phyloP scores from a whole-genome alignment of 2,329 filamentous ascomycete species.

The Xylaria sp. region DNA sequence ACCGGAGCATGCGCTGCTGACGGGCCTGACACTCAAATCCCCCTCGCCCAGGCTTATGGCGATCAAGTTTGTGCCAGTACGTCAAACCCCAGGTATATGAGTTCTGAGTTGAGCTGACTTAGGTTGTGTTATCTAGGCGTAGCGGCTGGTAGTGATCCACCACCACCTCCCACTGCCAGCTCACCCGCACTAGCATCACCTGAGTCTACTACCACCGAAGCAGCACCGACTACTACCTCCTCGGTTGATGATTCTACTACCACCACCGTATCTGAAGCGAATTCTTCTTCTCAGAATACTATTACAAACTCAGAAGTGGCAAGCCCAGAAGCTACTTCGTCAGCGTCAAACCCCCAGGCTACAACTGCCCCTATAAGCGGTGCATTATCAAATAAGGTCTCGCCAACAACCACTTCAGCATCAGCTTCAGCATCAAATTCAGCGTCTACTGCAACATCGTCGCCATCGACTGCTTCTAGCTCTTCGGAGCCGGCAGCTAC shows the following conservation, averaged over 20 bases:
- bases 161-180: slow-evolving; percentile 18
- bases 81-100: slow-evolving; percentile 19
- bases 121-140: slow-evolving; percentile 34
- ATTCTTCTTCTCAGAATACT: slow-evolving; percentile 25
- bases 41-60: slow-evolving; percentile 45
- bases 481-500: slow-evolving; percentile 20
- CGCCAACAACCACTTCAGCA: slow-evolving; percentile 20
- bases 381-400: slow-evolving; percentile 5
- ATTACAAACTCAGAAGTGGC: not conserved
- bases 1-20: slow-evolving; percentile 47
- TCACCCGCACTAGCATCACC: slow-evolving; percentile 11
- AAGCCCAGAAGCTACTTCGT: slow-evolving; percentile 9
- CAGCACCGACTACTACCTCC: slow-evolving; percentile 30
- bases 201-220: slow-evolving; percentile 31
- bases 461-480: slow-evolving; percentile 30
- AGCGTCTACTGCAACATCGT: slow-evolving; percentile 31
- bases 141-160: slow-evolving; percentile 18
- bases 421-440: slow-evolving; percentile 29
- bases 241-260: slow-evolving; percentile 23
- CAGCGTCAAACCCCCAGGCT: not conserved
- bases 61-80: slow-evolving; percentile 49
- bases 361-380: slow-evolving; percentile 18
- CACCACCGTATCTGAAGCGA: slow-evolving; percentile 17
- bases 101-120: not conserved
- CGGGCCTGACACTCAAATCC: slow-evolving; percentile 46